Percentiles rank a stretch among this genome's conserved stretches.
phyloP scores from a whole-genome alignment of 2,329 filamentous ascomycete genomes.

The Diplodia intermedia region DNA sequence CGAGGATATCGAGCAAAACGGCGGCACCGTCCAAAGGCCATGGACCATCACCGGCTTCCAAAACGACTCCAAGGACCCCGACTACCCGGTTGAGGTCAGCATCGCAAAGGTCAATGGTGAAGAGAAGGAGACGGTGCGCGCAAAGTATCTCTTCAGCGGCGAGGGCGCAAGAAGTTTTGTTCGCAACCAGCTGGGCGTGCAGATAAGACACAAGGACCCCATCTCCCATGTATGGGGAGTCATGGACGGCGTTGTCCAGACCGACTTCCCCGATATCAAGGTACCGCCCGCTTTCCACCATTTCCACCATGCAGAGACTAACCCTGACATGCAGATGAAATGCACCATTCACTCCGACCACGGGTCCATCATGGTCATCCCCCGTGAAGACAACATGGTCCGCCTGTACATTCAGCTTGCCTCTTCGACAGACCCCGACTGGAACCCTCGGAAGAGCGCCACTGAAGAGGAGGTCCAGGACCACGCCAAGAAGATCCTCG shows the following conservation, averaged over 20 bases:
- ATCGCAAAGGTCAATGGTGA: constrained; percentile 79
- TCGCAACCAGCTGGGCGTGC: constrained; percentile 69
- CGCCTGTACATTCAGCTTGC: constrained; percentile 66
- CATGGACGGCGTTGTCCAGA: constrained; percentile 70
- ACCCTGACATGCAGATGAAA: constrained; percentile 59
- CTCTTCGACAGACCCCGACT: constrained; percentile 67
- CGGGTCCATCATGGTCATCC: constrained; percentile 70
- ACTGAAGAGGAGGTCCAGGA: constrained; percentile 66
- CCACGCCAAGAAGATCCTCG: constrained; percentile 64
- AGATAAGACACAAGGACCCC: constrained; percentile 67
- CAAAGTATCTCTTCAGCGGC: constrained; percentile 69
- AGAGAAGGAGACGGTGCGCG: constrained; percentile 67
- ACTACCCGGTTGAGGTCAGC: constrained; percentile 81
- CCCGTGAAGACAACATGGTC: constrained; percentile 61
- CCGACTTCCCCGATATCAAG: constrained; percentile 69
- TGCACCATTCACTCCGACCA: constrained; percentile 71
- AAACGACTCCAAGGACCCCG: constrained; percentile 65
- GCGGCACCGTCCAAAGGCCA: constrained; percentile 62
- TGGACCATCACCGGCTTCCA: constrained; percentile 69
- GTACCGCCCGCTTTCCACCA: constrained; percentile 40
- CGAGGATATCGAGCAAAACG: constrained; percentile 66
- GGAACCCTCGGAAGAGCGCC: constrained; percentile 66
- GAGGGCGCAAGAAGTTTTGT: constrained; percentile 68
- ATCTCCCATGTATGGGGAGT: constrained; percentile 71
- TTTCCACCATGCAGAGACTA: no score